Conservation (phyloP, 805 yeast species). For the Candida jianshihensis region DNA sequence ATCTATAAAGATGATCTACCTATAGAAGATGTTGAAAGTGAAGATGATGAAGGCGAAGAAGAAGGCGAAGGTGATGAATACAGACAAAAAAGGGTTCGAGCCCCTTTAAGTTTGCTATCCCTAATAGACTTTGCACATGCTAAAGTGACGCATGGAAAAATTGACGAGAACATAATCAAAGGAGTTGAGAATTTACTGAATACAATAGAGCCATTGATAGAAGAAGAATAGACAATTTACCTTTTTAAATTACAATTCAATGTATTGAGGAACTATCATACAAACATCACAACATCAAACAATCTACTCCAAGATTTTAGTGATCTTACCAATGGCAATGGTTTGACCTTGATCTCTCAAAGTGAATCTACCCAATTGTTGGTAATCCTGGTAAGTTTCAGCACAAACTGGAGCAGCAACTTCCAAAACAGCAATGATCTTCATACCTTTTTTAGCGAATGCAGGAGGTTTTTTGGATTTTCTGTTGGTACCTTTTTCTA, state of each 20-base stretch:
- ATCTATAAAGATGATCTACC: slow-evolving; percentile 27
- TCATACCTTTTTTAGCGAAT: slow-evolving; percentile 98
- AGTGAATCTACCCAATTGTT: slow-evolving; percentile 96
- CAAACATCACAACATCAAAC: not conserved
- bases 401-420: slow-evolving; percentile 84
- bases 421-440: slow-evolving; percentile 88
- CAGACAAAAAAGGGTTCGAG: slow-evolving; percentile 6
- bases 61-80: slow-evolving; percentile 22
- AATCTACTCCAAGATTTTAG: slow-evolving; percentile 60
- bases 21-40: slow-evolving; percentile 27
- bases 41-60: slow-evolving; percentile 26
- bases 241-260: too few species aligned
- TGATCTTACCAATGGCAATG: slow-evolving; percentile 96
- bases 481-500: slow-evolving; percentile 95
- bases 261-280: too few species aligned
- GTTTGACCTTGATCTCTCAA: slow-evolving; percentile 98
- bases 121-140: slow-evolving; percentile 93
- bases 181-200: slow-evolving; percentile 63
- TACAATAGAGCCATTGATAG: slow-evolving; percentile 27
- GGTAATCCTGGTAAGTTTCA: slow-evolving; percentile 87
- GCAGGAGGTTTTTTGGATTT: slow-evolving; percentile 96
- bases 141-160: slow-evolving; percentile 48
- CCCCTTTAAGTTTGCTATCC: slow-evolving; percentile 49
- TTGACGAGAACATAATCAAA: slow-evolving; percentile 63
- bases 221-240: too few species aligned